These are phyloP conservation scores for Lactarius akahatsu DNA, from an alignment of 768 basidiomycete genomes.

Conservation along the genomic window DNA sequence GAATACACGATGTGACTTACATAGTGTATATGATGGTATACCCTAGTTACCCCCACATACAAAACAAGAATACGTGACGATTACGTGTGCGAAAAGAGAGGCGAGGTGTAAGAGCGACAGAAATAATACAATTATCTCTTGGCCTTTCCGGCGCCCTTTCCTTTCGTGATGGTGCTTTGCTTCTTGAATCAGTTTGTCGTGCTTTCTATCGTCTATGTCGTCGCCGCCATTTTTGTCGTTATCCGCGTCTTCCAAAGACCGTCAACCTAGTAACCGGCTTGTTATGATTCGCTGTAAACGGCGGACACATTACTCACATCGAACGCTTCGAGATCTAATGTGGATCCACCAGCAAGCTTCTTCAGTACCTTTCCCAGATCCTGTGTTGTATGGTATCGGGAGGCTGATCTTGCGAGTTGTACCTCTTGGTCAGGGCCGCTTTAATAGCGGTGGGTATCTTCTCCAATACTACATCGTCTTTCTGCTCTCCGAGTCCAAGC, in stretches of 20 bases:
- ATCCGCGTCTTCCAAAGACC: slow-evolving; percentile 29
- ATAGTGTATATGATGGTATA: too few species aligned
- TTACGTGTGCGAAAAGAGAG: neutral
- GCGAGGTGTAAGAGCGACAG: neutral
- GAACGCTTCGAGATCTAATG: slow-evolving; percentile 87
- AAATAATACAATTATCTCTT: slow-evolving; percentile 11
- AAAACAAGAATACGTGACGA: neutral
- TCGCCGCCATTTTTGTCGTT: slow-evolving; percentile 25
- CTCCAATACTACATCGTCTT: slow-evolving; percentile 74
- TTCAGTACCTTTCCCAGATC: slow-evolving; percentile 81
- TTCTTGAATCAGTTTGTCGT: slow-evolving; percentile 37
- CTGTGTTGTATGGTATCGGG: slow-evolving; percentile 85
- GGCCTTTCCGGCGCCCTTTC: slow-evolving; percentile 20
- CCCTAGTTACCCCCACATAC: too few species aligned
- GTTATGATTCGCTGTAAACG: too few species aligned
- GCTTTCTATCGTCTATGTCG: slow-evolving; percentile 30
- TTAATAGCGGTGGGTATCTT: slow-evolving; percentile 82
- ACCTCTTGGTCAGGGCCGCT: slow-evolving; percentile 61
- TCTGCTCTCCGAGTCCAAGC: slow-evolving; percentile 80
- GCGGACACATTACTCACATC: slow-evolving; percentile 46
- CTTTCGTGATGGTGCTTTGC: slow-evolving; percentile 14
- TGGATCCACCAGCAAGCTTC: slow-evolving; percentile 67
- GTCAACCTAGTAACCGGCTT: slow-evolving; percentile 19
- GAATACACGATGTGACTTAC: too few species aligned
- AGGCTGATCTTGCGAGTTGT: slow-evolving; percentile 70